Evolutionary conservation across 441 rosid genomes (phyloP).

Genomic region (Gossypium trilobum): DNA sequence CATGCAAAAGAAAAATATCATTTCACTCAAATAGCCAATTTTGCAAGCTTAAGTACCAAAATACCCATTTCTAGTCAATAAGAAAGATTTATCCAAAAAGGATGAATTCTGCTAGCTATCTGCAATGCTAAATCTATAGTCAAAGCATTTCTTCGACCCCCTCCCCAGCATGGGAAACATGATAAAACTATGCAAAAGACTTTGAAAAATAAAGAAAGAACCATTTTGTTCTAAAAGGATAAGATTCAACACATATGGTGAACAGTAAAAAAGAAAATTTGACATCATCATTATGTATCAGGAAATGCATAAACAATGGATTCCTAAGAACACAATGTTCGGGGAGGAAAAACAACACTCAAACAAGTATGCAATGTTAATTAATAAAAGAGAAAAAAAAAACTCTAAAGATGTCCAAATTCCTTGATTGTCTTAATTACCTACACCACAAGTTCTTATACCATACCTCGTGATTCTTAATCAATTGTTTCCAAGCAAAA

Average conservation of each 20-base stretch:
- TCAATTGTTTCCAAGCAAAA: neutral
- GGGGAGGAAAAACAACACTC: neutral
- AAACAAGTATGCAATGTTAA: neutral
- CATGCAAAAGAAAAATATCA: neutral
- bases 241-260: slow-evolving; percentile 5
- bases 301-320: neutral
- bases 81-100: neutral
- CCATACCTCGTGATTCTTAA: neutral
- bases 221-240: no score
- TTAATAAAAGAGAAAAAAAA: neutral
- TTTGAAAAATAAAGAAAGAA: neutral
- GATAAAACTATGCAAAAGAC: neutral
- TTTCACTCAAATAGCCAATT: neutral
- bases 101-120: neutral
- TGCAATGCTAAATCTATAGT: neutral
- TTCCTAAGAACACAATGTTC: neutral
- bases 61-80: neutral
- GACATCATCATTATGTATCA: neutral
- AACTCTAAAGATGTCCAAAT: neutral
- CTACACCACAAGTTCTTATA: neutral
- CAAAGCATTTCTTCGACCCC: neutral
- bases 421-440: neutral
- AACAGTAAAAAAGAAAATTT: neutral
- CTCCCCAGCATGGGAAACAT: no score
- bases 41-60: neutral